Base-by-base conservation (phyloP, 2,329 filamentous ascomycete species). In the Colletotrichum filicis region DNA sequence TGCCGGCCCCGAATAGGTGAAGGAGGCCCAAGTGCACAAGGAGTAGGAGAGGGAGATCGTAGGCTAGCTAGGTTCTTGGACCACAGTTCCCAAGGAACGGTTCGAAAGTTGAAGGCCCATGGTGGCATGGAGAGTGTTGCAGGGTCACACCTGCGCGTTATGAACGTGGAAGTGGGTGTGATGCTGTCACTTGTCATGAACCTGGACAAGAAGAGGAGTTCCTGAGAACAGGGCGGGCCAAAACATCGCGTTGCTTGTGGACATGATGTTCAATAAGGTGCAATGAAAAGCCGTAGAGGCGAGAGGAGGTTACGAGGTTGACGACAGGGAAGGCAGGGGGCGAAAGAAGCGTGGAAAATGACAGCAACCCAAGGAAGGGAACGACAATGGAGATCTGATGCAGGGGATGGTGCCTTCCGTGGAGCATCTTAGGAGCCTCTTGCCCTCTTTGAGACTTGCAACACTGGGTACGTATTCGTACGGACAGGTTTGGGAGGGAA, bases 111-210 rank as follows among this genome's bases (percentile, higher is more conserved):
- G 14, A 6, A 42, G 26, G 46, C 30, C n/a, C 28, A 7, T 32
- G 11, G 26, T 19, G 37, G 56, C 61, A 14, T 53, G 28, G 5
- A 6, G 24, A 55, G 52, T 16, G 32, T n/a, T n/a, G 28, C 60
- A 64, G 64, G 64, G 64, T 19, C 9, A 30, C 28, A 19, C 28
- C 42, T 22, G 42, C 11, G 56, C 42, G 26, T 26, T 52, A 7
- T 28, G 55, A n/a, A 30, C 14, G 30, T 46, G 57, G 53, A 30
- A 63, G 30, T 65, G 59, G 60, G 60, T 67, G 60, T 46, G 32
- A 73, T 61, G 60, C 61, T 71, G 56, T 73, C 71, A 73, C 67
- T 73, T 71, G 71, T 73, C 71, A 73, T 71, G 66, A 66, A 64
- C 71, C 71, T 62, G 35, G 66, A 37, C 19, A 56, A n/a, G 37